Conservation (phyloP, 2,329 filamentous ascomycete species). For the Pyrenophora teres region DNA sequence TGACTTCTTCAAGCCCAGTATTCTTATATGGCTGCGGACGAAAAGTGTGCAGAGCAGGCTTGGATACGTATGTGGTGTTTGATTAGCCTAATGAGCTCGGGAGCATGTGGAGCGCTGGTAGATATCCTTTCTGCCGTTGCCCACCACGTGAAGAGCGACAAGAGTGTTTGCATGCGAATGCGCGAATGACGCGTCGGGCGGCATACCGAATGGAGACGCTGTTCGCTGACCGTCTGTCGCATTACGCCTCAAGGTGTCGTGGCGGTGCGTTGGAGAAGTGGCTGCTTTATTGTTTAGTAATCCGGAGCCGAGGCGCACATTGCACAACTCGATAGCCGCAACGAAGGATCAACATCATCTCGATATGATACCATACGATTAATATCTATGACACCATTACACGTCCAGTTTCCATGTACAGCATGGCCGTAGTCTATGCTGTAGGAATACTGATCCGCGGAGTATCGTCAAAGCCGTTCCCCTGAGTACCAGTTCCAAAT, state of each 20-base stretch:
- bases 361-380: slow-evolving; percentile 13
- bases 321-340: background rate
- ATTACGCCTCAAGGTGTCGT: background rate
- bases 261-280: background rate
- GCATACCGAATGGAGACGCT: slow-evolving; percentile 21
- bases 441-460: slow-evolving; percentile 5
- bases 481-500: background rate
- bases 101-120: slow-evolving; percentile 12
- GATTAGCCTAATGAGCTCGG: slow-evolving; percentile 42
- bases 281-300: slow-evolving; percentile 9
- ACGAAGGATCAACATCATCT: background rate
- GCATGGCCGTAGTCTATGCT: background rate
- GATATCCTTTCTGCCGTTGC: slow-evolving; percentile 15
- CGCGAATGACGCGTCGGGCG: slow-evolving; percentile 16
- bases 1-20: slow-evolving; percentile 1
- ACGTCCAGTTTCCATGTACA: background rate
- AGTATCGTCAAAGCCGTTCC: slow-evolving; percentile 3
- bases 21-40: background rate
- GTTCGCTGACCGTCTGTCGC: background rate
- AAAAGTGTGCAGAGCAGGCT: slow-evolving; percentile 2
- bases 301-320: slow-evolving; percentile 6
- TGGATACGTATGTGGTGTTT: slow-evolving; percentile 12
- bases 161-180: slow-evolving; percentile 8
- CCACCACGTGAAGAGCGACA: slow-evolving; percentile 13
- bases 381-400: slow-evolving; percentile 11